These are phyloP conservation scores for Gracilaria caudata DNA, from an alignment of 23 red algal genomes.

Conservation along the genomic window DNA sequence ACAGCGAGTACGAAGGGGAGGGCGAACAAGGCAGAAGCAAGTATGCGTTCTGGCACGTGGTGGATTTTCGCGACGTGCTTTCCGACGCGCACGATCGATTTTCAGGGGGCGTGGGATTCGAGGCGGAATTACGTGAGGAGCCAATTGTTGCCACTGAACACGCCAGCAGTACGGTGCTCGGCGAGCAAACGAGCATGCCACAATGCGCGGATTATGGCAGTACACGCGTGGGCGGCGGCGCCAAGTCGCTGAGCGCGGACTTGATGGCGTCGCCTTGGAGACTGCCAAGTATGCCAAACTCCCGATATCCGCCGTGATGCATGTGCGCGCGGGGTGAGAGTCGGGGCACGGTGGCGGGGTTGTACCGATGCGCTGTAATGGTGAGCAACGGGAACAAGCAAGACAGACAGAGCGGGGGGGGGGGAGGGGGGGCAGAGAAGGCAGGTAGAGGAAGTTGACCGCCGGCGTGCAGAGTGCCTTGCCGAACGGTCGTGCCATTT, in stretches of 20 bases:
- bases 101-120: constrained; percentile 77
- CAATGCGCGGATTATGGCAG: background rate
- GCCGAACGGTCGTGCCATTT: too few relatives aligned
- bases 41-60: constrained; percentile 73
- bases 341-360: too few relatives aligned
- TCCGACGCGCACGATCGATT: constrained; percentile 84
- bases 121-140: constrained; percentile 85
- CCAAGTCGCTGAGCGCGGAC: constrained; percentile 30
- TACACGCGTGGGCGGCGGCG: background rate
- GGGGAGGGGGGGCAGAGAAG: too few relatives aligned
- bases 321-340: background rate
- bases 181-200: background rate
- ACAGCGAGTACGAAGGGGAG: constrained; percentile 44
- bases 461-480: too few relatives aligned
- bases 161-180: background rate
- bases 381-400: too few relatives aligned
- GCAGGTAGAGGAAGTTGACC: too few relatives aligned
- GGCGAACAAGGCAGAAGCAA: constrained; percentile 7
- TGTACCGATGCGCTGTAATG: too few relatives aligned
- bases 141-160: constrained; percentile 60
- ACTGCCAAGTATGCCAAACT: background rate
- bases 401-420: too few relatives aligned
- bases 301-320: background rate
- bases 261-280: constrained; percentile 35
- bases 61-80: constrained; percentile 96